Evolutionary conservation across 352 stramenopile genomes (phyloP).

Genomic region (Phytophthora cryptogea): DNA sequence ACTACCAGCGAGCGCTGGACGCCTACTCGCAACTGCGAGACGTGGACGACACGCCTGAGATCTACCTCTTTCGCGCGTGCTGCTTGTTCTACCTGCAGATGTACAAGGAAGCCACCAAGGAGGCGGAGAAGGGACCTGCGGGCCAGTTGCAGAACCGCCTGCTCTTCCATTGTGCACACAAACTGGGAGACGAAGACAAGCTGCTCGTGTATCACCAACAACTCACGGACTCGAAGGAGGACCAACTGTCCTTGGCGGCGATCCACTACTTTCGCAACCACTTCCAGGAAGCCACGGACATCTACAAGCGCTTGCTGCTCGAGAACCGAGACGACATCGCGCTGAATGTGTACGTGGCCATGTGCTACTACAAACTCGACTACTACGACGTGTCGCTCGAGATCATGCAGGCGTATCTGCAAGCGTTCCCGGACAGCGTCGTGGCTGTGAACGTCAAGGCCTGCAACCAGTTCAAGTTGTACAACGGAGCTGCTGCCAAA

Average conservation of each 20-base stretch:
- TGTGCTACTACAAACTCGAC: conserved; percentile 99
- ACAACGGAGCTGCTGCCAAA: conserved; percentile 95
- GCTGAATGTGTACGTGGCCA: conserved; percentile 98
- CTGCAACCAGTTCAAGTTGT: conserved; percentile 97
- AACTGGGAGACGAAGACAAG: conserved; percentile 94
- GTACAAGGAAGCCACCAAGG: conserved; percentile 89
- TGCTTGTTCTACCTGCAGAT: conserved; percentile 95
- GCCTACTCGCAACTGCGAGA: conserved; percentile 87
- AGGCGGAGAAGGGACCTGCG: conserved; percentile 62
- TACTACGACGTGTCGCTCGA: conserved; percentile 98
- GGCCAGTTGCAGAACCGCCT: conserved; percentile 91
- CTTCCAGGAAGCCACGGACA: conserved; percentile 95
- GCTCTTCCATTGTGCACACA: conserved; percentile 95
- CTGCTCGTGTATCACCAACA: conserved; percentile 95
- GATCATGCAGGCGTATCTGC: conserved; percentile 96
- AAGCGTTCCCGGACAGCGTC: conserved; percentile 89
- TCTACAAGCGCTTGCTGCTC: conserved; percentile 96
- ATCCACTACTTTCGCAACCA: conserved; percentile 96
- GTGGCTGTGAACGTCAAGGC: conserved; percentile 97
- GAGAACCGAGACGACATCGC: conserved; percentile 96
- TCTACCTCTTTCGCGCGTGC: conserved; percentile 90
- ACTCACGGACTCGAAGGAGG: conserved; percentile 91
- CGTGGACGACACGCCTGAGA: conserved; percentile 61
- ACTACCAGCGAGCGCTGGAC: conserved; percentile 94
- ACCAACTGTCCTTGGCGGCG: conserved; percentile 95